These are phyloP conservation scores for Oryza meyeriana DNA, from an alignment of 176 grass and related monocot genomes.

Conservation along the genomic window DNA sequence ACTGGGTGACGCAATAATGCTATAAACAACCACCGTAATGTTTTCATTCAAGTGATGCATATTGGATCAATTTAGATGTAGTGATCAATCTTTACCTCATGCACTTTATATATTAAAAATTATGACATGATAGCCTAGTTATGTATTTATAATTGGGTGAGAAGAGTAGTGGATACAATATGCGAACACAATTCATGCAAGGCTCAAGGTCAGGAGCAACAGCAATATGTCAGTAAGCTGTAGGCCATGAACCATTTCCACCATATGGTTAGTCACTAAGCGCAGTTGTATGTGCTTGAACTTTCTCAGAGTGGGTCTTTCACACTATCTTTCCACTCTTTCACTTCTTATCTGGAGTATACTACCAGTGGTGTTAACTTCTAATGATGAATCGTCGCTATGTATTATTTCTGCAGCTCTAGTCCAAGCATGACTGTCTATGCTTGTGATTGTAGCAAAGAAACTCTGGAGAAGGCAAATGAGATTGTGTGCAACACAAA, in stretches of 20 bases:
- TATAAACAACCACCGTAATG: neutral
- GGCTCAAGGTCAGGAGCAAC: too few relatives aligned
- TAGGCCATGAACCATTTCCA: too few relatives aligned
- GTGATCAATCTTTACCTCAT: neutral
- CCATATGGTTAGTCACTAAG: too few relatives aligned
- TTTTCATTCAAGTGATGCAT: neutral
- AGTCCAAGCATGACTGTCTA: constrained; percentile 61
- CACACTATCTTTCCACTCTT: too few relatives aligned
- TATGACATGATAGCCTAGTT: neutral
- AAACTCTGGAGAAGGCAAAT: constrained; percentile 71
- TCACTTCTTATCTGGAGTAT: too few relatives aligned
- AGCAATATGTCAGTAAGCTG: too few relatives aligned
- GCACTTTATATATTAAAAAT: neutral
- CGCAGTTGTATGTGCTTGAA: too few relatives aligned
- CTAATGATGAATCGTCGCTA: constrained; percentile 3
- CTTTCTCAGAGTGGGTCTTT: too few relatives aligned
- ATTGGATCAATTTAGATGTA: neutral
- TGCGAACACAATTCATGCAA: too few relatives aligned
- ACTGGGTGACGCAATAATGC: neutral
- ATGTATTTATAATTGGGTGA: neutral
- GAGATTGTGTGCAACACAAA: constrained; percentile 58
- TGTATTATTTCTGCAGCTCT: constrained; percentile 58
- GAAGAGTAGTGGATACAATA: too few relatives aligned
- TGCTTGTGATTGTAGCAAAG: constrained; percentile 98
- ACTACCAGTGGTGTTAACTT: neutral